Percentiles rank a stretch among this genome's conserved stretches.
Conservation (phyloP, 2,329 filamentous ascomycete species). For the Paecilomyces dactylethromorphus region DNA sequence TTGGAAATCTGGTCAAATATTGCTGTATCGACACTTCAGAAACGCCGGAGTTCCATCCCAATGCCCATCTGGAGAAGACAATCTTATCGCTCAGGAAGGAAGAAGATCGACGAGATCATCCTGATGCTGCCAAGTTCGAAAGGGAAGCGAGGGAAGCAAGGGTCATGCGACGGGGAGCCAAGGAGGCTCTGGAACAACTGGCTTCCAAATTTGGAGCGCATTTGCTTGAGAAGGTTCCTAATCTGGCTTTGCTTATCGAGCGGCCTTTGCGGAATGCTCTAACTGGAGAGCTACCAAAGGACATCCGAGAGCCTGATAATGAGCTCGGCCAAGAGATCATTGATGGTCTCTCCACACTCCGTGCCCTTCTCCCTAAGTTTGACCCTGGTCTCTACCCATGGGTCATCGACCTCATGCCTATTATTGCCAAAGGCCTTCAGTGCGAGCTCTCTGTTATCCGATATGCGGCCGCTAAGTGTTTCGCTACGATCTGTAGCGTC, state of each 20-base stretch:
- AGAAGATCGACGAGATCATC: conserved; percentile 88
- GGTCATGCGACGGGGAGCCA: conserved; percentile 86
- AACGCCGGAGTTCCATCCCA: conserved; percentile 87
- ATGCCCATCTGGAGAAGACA: conserved; percentile 68
- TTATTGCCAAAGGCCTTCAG: conserved; percentile 80
- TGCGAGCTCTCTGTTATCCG: conserved; percentile 86
- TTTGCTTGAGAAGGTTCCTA: conserved; percentile 78
- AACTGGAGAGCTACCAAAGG: conserved; percentile 60
- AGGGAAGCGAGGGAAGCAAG: conserved; percentile 81
- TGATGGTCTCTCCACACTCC: conserved; percentile 85
- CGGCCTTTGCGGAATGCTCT: conserved; percentile 71
- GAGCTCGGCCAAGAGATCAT: conserved; percentile 85
- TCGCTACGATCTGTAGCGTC: conserved; percentile 95
- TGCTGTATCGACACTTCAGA: conserved; percentile 97
- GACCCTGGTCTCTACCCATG: conserved; percentile 69
- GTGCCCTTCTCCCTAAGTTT: conserved; percentile 88
- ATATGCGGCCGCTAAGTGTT: conserved; percentile 94
- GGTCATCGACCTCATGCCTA: conserved; percentile 73
- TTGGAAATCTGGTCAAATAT: conserved; percentile 92
- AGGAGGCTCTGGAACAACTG: conserved; percentile 86
- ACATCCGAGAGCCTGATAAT: conserved; percentile 67
- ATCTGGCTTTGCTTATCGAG: conserved; percentile 73
- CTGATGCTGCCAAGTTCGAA: conserved; percentile 84
- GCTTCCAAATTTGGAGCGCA: conserved; percentile 69
- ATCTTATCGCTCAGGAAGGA: conserved; percentile 95